Base-by-base conservation (phyloP, 1,284 basidiomycete species). In the Cutaneotrichosporon curvatum region DNA sequence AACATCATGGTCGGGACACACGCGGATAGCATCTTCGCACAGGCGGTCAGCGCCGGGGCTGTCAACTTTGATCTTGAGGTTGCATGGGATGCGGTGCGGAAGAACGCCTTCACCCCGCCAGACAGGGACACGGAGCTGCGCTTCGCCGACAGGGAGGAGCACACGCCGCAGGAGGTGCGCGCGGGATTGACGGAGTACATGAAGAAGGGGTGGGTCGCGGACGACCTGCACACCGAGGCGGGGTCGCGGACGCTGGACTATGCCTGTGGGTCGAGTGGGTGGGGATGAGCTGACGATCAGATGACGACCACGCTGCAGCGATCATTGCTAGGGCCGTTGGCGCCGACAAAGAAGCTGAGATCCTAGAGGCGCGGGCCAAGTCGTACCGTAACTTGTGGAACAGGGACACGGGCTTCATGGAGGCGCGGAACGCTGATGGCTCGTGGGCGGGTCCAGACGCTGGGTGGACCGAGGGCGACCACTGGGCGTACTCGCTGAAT, bases 401-500 rank as follows among this genome's bases (percentile, higher is more conserved):
- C 60, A 60, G 74, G 12, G 74, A 69, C 0, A 85, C 83, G 0
- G 83, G 83, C 1, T 87, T 88, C 59, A 87, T 89, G 82, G 84
- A 87, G 60, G 84, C 85, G 4, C 75, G 81, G 32, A 81, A 83
- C 48, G 75, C 76, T 14, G 76, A 79, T 57, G 86, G 86, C 0
- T 68, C 75, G 3, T 87, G 81, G 80, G 86, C 84, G 1, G 84
- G 86, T 14, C 74, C 75, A 22, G 76, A 80, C 45, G 76, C 68
- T 14, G 86, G 82, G 0, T 87, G 83, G 85, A 87, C 82, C 7
- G 85, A 86, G 71, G 86, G 84, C 31, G 86, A 88, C 64, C 83
- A 83, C 70, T 87, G 84, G 84, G 82, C 82, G 8, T 87, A 88
- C 64, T 81, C 82, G 2, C 82, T 87, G 55, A 82, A 85, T 42